phyloP scores from a whole-genome alignment of 2,329 filamentous ascomycete species.

The Penicillium vulpinum region DNA sequence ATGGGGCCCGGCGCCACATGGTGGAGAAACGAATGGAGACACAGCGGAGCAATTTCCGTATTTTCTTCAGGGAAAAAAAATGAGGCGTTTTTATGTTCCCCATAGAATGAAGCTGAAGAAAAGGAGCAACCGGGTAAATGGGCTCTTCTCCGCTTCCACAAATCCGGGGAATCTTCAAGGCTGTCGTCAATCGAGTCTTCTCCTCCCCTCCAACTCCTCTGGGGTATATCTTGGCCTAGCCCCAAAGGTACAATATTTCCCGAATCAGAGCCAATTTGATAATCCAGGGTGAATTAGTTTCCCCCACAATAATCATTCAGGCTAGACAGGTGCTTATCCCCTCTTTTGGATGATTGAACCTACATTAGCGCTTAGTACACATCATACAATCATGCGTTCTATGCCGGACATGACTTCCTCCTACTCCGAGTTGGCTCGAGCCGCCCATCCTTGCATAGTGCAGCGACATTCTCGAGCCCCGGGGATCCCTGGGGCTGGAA shows the following conservation, averaged over 20 bases:
- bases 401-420: neutral
- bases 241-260: neutral
- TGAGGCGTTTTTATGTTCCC: neutral
- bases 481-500: neutral
- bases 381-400: neutral
- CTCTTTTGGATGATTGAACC: neutral
- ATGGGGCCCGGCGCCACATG: neutral
- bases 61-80: slow-evolving; percentile 10
- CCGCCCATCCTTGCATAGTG: neutral
- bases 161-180: neutral
- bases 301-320: neutral
- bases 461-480: neutral
- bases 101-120: neutral
- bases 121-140: slow-evolving; percentile 2
- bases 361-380: neutral
- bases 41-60: slow-evolving; percentile 16
- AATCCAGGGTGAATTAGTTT: neutral
- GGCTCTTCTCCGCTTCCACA: neutral
- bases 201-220: neutral
- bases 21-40: neutral
- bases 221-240: neutral
- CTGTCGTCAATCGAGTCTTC: neutral
- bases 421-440: neutral
- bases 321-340: neutral
- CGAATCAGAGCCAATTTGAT: neutral